Conservation (phyloP, 495 filamentous ascomycete genomes). For the Hypoxylon subgilvum region DNA sequence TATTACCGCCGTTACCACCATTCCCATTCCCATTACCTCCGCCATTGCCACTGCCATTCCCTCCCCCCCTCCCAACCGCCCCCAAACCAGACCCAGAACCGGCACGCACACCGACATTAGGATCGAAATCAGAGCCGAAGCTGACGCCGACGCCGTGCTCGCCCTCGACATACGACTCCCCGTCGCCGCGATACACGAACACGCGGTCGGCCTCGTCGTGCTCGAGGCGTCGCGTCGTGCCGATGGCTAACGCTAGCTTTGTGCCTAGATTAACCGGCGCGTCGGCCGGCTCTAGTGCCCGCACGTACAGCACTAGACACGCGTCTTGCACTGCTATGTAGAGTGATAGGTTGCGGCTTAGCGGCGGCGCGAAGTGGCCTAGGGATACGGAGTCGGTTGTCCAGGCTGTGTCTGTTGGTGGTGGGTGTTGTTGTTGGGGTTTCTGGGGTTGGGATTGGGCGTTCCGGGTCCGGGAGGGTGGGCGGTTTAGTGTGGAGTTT, state of each 20-base stretch:
- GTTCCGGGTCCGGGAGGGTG: too few relatives aligned
- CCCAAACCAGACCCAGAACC: too few relatives aligned
- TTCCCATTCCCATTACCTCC: too few relatives aligned
- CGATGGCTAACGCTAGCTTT: slow-evolving; percentile 62
- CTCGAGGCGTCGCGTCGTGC: slow-evolving; percentile 63
- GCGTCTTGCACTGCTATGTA: slow-evolving; percentile 80
- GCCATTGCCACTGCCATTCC: too few relatives aligned
- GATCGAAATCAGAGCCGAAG: background rate
- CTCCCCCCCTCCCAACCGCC: too few relatives aligned
- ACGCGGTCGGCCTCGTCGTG: slow-evolving; percentile 83
- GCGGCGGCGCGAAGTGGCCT: slow-evolving; percentile 51
- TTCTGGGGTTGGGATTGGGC: slow-evolving; percentile 1
- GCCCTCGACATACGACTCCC: slow-evolving; percentile 7
- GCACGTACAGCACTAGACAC: slow-evolving; percentile 75
- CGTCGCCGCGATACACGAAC: slow-evolving; percentile 61
- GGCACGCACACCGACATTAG: slow-evolving; percentile 1
- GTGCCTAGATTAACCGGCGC: slow-evolving; percentile 56
- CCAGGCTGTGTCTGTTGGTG: slow-evolving; percentile 40
- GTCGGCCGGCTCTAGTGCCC: slow-evolving; percentile 72
- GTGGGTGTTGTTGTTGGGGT: slow-evolving; percentile 18
- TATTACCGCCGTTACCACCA: background rate
- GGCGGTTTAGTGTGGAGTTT: too few relatives aligned
- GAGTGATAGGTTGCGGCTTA: slow-evolving; percentile 64
- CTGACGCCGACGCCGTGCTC: background rate
- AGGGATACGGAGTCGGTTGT: slow-evolving; percentile 46